These are phyloP conservation scores for Cylindrodendrum hubeiense DNA, from an alignment of 2,329 filamentous ascomycete species.

Conservation along the genomic window DNA sequence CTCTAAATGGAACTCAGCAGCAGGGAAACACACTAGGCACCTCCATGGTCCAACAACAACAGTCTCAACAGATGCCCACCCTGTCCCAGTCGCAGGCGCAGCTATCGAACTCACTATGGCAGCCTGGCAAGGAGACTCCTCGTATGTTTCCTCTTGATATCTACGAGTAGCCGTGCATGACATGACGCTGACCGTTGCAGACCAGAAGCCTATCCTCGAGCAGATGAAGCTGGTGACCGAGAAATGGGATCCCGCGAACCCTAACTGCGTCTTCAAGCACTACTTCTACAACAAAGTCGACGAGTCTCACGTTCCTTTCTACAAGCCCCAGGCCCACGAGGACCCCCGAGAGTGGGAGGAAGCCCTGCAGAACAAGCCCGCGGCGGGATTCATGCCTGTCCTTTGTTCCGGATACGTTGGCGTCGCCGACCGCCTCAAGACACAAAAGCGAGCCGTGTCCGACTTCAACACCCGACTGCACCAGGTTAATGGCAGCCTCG, in stretches of 20 bases:
- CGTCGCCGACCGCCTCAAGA: slow-evolving; percentile 77
- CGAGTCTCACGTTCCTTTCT: slow-evolving; percentile 80
- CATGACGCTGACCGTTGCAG: slow-evolving; percentile 40
- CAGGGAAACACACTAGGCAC: slow-evolving; percentile 48
- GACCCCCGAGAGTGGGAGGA: slow-evolving; percentile 87
- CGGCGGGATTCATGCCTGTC: slow-evolving; percentile 80
- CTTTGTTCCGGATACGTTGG: slow-evolving; percentile 80
- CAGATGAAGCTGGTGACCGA: slow-evolving; percentile 78
- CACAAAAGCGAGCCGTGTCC: slow-evolving; percentile 77
- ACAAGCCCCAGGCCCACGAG: slow-evolving; percentile 76
- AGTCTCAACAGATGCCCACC: slow-evolving; percentile 56
- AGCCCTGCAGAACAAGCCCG: slow-evolving; percentile 83
- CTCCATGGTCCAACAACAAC: slow-evolving; percentile 53
- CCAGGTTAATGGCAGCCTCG: slow-evolving; percentile 81
- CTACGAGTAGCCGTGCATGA: not conserved
- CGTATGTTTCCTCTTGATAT: slow-evolving; percentile 51
- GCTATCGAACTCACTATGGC: slow-evolving; percentile 65
- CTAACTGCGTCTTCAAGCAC: slow-evolving; percentile 80
- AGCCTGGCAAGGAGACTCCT: slow-evolving; percentile 62
- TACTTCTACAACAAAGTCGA: slow-evolving; percentile 92
- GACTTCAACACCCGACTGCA: slow-evolving; percentile 80
- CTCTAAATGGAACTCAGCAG: slow-evolving; percentile 51
- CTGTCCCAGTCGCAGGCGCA: slow-evolving; percentile 61
- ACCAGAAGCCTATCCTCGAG: slow-evolving; percentile 79
- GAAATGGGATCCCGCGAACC: slow-evolving; percentile 79